phyloP scores from a whole-genome alignment of 495 filamentous ascomycete species.

The Penicillium dipodomyicola region DNA sequence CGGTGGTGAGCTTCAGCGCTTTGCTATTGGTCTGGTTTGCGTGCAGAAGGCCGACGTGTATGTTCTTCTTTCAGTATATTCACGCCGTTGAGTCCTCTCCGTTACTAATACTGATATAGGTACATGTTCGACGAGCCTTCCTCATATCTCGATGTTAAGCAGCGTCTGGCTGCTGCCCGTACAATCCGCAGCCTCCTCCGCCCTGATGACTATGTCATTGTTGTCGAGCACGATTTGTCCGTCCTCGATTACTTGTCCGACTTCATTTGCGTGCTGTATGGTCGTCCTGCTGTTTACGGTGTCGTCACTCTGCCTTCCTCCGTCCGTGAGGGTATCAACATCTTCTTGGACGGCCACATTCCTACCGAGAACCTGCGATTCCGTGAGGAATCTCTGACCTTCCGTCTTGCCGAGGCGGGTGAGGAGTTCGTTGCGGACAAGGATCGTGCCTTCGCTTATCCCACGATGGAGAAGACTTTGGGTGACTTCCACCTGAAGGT shows the following conservation, averaged over 20 bases:
- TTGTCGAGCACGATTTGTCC: slow-evolving; percentile 97
- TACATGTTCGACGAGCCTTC: slow-evolving; percentile 99
- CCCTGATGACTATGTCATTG: slow-evolving; percentile 92
- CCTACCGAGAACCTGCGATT: slow-evolving; percentile 98
- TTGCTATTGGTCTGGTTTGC: slow-evolving; percentile 92
- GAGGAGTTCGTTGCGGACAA: slow-evolving; percentile 90
- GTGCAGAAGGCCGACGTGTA: slow-evolving; percentile 96
- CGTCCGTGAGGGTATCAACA: slow-evolving; percentile 98
- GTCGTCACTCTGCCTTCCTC: slow-evolving; percentile 96
- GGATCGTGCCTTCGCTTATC: slow-evolving; percentile 80
- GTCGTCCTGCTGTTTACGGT: slow-evolving; percentile 91
- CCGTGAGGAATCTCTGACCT: slow-evolving; percentile 93
- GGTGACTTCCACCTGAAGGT: slow-evolving; percentile 83
- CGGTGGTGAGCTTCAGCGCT: slow-evolving; percentile 95
- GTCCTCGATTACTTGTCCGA: slow-evolving; percentile 98
- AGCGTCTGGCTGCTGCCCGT: slow-evolving; percentile 86
- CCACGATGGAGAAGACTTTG: slow-evolving; percentile 88
- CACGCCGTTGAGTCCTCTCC: neutral
- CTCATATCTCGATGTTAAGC: slow-evolving; percentile 97
- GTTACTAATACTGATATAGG: slow-evolving; percentile 35
- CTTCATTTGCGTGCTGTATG: slow-evolving; percentile 96
- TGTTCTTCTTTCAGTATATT: slow-evolving; percentile 20
- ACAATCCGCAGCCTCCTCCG: slow-evolving; percentile 87
- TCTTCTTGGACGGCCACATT: slow-evolving; percentile 97
- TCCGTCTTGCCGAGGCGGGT: slow-evolving; percentile 88